Base-by-base conservation (phyloP, 768 basidiomycete species). In the Mycena metata region DNA sequence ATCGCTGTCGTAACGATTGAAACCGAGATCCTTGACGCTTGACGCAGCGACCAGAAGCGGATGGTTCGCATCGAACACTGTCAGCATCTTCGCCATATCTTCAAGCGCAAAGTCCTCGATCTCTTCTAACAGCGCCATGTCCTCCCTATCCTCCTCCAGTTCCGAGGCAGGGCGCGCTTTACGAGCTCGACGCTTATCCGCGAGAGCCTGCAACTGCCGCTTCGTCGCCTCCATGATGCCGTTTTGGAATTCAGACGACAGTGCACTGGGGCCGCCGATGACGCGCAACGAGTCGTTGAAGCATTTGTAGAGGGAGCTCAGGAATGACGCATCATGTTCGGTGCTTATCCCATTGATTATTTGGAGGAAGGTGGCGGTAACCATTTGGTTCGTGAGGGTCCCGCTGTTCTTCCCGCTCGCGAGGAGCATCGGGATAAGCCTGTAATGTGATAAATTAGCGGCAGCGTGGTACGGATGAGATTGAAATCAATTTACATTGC, bases 71-170 rank as follows among this genome's bases (percentile, higher is more conserved):
- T 93, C 90, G 62, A 94, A 80, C 67, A 81, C 69, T 47, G 72
- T 69, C 60, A 93, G 73, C 79, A 91, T 82, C 83, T 88, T 90
- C 50, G 80, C 85, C 89, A 94, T 93, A 76, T 94, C 93, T 76
- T 94, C 92, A 70, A 94, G 76, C 71, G 89, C 91, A 74, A 91
- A 93, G 63, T 92, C 92, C 76, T 94, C 93, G 80, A 94, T 90
- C 82, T 95, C 93, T 77, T 95, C 92, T 43, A 92, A 75, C 60
- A 94, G 76, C 76, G 86, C 86, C 71, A 92, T 78, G 69, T 94
- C 92, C 69, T 94, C 91, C 64, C 81, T 80, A 57, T 93, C 91
- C 60, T 69, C 79, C 63, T 79, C 81, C 33, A 68, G 72, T 23
- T 74, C 77, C 52, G 70, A 69, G 15, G 76, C 72, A 16, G 78